Evolutionary conservation across 768 basidiomycete genomes (phyloP).

Genomic region (Mycena filopes): DNA sequence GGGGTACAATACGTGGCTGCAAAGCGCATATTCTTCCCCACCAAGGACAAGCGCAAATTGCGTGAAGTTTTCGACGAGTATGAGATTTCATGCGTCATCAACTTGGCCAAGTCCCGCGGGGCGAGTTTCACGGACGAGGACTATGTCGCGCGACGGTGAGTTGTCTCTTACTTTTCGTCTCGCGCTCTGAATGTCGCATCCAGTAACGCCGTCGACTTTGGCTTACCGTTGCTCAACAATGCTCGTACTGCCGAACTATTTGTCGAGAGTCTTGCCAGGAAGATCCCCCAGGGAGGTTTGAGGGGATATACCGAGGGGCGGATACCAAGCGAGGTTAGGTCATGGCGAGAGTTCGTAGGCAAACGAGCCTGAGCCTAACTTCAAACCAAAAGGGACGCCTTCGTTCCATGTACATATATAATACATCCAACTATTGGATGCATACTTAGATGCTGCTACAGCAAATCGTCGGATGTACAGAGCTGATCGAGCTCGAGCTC

Average conservation of each 20-base stretch:
- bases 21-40: conserved; percentile 96
- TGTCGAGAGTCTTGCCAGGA: conserved; percentile 87
- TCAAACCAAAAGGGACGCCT: conserved; percentile 38
- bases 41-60: conserved; percentile 94
- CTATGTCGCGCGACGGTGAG: conserved; percentile 92
- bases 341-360: conserved; percentile 92
- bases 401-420: conserved; percentile 30
- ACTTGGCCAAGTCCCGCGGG: conserved; percentile 86
- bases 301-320: conserved; percentile 85
- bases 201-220: conserved; percentile 96
- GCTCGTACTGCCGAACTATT: conserved; percentile 89
- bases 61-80: conserved; percentile 94
- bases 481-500: conserved; percentile 61
- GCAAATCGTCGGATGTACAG: conserved; percentile 60
- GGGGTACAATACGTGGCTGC: conserved; percentile 78
- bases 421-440: conserved; percentile 11
- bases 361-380: conserved; percentile 71
- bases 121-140: conserved; percentile 87
- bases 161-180: conserved; percentile 26
- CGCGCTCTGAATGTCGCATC: conserved; percentile 1
- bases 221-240: conserved; percentile 91
- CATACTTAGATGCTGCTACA: conserved; percentile 14
- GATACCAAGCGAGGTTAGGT: conserved; percentile 90
- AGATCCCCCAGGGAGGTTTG: conserved; percentile 84
- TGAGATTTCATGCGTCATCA: conserved; percentile 95